Base-by-base conservation (phyloP, 306 rosid species). In the Glycine latifolia region DNA sequence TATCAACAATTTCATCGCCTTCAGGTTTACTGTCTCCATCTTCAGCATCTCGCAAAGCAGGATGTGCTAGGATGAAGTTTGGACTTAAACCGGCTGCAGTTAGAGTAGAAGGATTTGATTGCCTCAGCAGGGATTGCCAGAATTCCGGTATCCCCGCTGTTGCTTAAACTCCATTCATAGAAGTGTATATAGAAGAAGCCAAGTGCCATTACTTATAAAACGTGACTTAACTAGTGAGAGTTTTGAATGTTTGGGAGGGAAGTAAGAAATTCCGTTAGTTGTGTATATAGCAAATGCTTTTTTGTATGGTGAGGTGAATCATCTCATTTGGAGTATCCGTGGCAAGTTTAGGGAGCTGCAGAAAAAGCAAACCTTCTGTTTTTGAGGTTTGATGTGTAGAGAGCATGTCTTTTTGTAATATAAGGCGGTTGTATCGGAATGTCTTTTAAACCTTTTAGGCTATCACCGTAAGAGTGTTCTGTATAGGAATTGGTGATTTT, bases 71-170 rank as follows among this genome's bases (percentile, higher is more conserved):
- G 75, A 79, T 89, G 91, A 88, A 83, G 67, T 87, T 87, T 50
- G 95, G 95, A 71, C 89, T 70, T 39, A 91, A 89, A 76, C 93
- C 93, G 0, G 97, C 93, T 33, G 86, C 91, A 77, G 94, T 90
- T 89, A 92, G 97, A 87, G 94, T 92, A 87, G 97, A 92, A 86
- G 97, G 97, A 80, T 92, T 92, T 39, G 90, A 92, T 78, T 90
- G 94, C 78, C 97, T 90, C 73, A 83, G 82, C 54, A 87, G 94
- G 94, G 97, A 92, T 87, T 79, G 87, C 75, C 97, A 90, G 80
- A 89, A 85, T 85, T 92, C 97, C 3, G 83, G 97, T 87, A 87
- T 90, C 91, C 85, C 92, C 12, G 90, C 93, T 8, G 77, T 92
- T 47, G 94, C 91, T 37, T 92, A 85, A 85, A 86, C 80, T 79